Base-by-base conservation (phyloP, 2,329 filamentous ascomycete species). In the Claviceps cyperi region DNA sequence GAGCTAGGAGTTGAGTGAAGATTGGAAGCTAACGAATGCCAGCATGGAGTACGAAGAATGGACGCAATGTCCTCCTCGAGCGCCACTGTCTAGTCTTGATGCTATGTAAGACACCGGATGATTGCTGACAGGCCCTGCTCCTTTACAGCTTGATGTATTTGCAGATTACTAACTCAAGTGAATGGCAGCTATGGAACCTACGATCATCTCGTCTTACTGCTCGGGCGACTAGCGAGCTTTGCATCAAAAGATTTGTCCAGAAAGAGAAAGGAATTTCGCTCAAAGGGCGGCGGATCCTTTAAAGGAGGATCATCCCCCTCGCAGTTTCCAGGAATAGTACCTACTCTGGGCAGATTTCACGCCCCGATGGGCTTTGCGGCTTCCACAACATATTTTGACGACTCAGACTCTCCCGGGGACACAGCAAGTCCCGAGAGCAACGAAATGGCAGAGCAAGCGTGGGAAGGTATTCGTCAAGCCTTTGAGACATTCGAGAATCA, bases 41-140 rank as follows among this genome's bases (percentile, higher is more conserved):
- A 94, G 88, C 53, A 81, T 94, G 73, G 81, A 88, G 43, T 94
- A 85, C 61, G 74, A 81, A 28, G 72, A 78, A 54, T 95, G 88
- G 86, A 81, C 80, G n/a, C 83, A 91, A 59, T 94, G 89, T 60
- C 86, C 87, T 39, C 92, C 92, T 4, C 77, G 92, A 60, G 85
- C 86, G 9, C 83, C 84, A 1, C 74, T 95, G 43, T 88, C 87
- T 17, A 81, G 78, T 53, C 69, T 84, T 4, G 84, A 90, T 59
- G 84, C 87, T 9, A 78, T 79, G 79, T 83, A 67, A 70, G 78
- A 66, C 4, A 22, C 19, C 5, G 6, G 32, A 9, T 44, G 15
- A 22, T 32, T n/a, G 24, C 40, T 3, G 40, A 13, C 13, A 43
- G 14, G 6, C 21, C 21, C 28, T 32, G 9, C 9, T 11, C 28